Evolutionary conservation across 2,329 filamentous ascomycete species (phyloP).

Genomic region (Ophiostoma sp.): DNA sequence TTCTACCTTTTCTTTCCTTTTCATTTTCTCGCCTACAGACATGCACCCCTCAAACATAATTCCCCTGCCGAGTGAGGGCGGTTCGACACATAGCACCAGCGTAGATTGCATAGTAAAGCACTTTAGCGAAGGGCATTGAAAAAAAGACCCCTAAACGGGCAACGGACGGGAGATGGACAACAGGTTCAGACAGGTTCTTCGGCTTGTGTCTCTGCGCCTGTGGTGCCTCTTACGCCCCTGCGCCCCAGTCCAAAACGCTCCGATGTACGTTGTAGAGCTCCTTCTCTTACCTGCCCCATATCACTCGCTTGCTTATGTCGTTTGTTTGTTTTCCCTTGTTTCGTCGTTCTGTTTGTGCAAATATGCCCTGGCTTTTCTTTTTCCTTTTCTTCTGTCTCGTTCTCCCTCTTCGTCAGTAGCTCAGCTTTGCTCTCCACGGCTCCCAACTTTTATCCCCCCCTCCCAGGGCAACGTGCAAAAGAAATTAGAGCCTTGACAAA

Average conservation of each 20-base stretch:
- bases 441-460: background rate
- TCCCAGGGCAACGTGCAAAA: background rate
- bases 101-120: background rate
- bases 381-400: background rate
- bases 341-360: background rate
- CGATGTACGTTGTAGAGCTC: background rate
- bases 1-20: background rate
- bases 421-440: background rate
- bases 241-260: background rate
- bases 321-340: background rate
- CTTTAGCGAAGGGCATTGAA: background rate
- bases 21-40: background rate
- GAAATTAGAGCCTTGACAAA: background rate
- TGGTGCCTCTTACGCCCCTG: background rate
- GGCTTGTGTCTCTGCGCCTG: background rate
- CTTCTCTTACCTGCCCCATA: too few species aligned
- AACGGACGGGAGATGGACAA: background rate
- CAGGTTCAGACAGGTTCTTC: background rate
- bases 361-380: background rate
- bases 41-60: background rate
- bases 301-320: background rate
- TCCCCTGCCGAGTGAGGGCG: background rate
- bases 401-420: background rate
- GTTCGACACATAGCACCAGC: background rate
- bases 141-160: background rate